Evolutionary conservation across 1,139 yeast genomes (phyloP).

Genomic region (Magnusiomyces ingens): DNA sequence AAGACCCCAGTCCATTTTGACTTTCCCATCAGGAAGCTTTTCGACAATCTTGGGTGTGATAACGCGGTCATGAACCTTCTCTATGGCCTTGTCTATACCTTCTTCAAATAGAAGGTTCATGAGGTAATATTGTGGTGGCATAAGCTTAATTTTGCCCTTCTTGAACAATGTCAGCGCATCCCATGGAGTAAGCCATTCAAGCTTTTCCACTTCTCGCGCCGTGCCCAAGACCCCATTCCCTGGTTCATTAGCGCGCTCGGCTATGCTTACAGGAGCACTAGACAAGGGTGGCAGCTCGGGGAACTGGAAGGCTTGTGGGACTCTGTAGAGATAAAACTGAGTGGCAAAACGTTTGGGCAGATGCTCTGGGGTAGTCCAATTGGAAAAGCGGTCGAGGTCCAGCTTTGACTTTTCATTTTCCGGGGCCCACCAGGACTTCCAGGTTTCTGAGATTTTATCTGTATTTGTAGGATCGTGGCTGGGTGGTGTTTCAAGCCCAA

Average conservation of each 20-base stretch:
- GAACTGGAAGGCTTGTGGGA: constrained; percentile 18
- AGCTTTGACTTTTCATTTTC: constrained; percentile 4
- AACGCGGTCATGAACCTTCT: constrained; percentile 18
- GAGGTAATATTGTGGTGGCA: constrained; percentile 32
- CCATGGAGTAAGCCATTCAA: constrained; percentile 30
- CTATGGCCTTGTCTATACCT: constrained; percentile 19
- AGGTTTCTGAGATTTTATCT: constrained; percentile 5
- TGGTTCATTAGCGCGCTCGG: not conserved
- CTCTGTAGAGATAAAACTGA: constrained; percentile 26
- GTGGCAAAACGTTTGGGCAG: constrained; percentile 25
- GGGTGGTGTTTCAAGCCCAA: not conserved
- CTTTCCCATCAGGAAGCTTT: constrained; percentile 21
- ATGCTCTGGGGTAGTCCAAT: constrained; percentile 29
- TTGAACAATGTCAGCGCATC: constrained; percentile 23
- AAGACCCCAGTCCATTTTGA: constrained; percentile 29
- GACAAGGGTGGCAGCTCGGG: constrained; percentile 8
- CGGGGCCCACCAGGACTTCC: not conserved
- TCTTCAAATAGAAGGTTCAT: constrained; percentile 20
- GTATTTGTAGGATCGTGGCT: not conserved
- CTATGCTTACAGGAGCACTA: not conserved
- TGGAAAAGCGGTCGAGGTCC: constrained; percentile 19
- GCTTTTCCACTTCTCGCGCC: constrained; percentile 14
- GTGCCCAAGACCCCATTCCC: not conserved
- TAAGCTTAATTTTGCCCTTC: constrained; percentile 22
- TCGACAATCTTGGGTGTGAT: constrained; percentile 22